Evolutionary conservation across 2,329 filamentous ascomycete species (phyloP).

Genomic region (Hypoxylon sp.): DNA sequence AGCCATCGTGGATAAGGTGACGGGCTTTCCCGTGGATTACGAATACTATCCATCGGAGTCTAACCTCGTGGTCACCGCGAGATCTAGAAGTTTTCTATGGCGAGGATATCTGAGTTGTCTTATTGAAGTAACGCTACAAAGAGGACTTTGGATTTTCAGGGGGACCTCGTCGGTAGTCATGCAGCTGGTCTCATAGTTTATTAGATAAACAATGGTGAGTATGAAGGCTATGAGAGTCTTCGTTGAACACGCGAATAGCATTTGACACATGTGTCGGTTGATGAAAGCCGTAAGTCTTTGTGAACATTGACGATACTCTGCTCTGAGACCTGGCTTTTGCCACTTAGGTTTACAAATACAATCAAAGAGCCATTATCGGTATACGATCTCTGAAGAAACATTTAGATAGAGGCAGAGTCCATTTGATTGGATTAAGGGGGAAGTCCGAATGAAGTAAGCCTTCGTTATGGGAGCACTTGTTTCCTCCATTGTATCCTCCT

Average conservation of each 20-base stretch:
- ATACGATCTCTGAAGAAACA: conserved; percentile 1
- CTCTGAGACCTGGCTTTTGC: conserved; percentile 34
- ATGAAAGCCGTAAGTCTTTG: conserved; percentile 37
- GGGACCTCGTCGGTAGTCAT: conserved; percentile 37
- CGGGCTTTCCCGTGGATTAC: conserved; percentile 16
- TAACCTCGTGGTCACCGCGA: conserved; percentile 16
- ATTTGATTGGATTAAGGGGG: not conserved
- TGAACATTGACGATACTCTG: conserved; percentile 14
- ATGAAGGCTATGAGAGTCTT: conserved; percentile 30
- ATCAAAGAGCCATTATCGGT: conserved; percentile 15
- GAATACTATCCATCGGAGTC: conserved; percentile 23
- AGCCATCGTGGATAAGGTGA: conserved; percentile 39
- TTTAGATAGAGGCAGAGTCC: not conserved
- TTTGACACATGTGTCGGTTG: conserved; percentile 35
- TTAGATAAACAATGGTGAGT: conserved; percentile 33
- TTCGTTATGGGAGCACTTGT: not conserved
- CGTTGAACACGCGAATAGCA: conserved; percentile 36
- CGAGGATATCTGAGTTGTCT: conserved; percentile 43
- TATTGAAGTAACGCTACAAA: conserved; percentile 47
- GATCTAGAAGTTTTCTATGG: conserved; percentile 47
- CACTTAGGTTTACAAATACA: not conserved
- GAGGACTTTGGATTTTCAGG: conserved; percentile 10
- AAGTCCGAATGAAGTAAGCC: conserved; percentile 2
- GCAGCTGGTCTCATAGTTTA: conserved; percentile 36
- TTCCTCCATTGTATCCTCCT: conserved; percentile 4